phyloP scores from a whole-genome alignment of 2,329 filamentous ascomycete genomes.

The Hypoxylon sp. region DNA sequence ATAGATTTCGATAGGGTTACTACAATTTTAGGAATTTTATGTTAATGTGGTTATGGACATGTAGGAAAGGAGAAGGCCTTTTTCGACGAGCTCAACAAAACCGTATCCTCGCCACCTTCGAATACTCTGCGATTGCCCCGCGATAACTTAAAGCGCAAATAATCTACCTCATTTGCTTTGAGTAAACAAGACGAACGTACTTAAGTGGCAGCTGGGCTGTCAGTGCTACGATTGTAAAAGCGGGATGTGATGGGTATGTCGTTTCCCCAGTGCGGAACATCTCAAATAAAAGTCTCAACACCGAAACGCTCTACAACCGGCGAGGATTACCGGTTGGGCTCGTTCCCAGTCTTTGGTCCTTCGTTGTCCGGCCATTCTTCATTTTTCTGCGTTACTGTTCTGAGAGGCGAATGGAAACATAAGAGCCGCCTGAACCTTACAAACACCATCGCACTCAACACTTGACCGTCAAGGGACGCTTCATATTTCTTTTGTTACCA shows the following conservation, averaged over 20 bases:
- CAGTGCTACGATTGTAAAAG: constrained; percentile 45
- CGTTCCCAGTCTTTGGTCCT: constrained; percentile 11
- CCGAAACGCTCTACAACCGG: constrained; percentile 2
- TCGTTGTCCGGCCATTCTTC: neutral
- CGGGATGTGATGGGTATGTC: constrained; percentile 55
- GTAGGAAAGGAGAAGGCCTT: constrained; percentile 40
- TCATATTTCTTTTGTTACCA: constrained; percentile 37
- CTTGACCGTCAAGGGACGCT: constrained; percentile 12
- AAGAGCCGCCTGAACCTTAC: constrained; percentile 17
- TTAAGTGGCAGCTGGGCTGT: constrained; percentile 46
- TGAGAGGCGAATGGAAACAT: constrained; percentile 7
- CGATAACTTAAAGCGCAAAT: constrained; percentile 34
- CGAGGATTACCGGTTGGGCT: constrained; percentile 2
- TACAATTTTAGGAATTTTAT: constrained; percentile 30
- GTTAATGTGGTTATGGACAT: constrained; percentile 46
- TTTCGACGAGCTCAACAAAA: constrained; percentile 32
- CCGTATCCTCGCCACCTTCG: constrained; percentile 24
- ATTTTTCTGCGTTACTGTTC: neutral
- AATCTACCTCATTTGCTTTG: constrained; percentile 21
- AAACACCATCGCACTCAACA: constrained; percentile 25
- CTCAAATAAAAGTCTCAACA: constrained; percentile 12
- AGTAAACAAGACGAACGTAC: constrained; percentile 30
- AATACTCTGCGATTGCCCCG: constrained; percentile 28
- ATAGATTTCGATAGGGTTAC: constrained; percentile 29
- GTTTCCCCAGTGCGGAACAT: constrained; percentile 24